Percentiles rank a stretch among this genome's conserved stretches.
phyloP scores from a whole-genome alignment of 2,329 filamentous ascomycete species.

The Lachnellula arida region DNA sequence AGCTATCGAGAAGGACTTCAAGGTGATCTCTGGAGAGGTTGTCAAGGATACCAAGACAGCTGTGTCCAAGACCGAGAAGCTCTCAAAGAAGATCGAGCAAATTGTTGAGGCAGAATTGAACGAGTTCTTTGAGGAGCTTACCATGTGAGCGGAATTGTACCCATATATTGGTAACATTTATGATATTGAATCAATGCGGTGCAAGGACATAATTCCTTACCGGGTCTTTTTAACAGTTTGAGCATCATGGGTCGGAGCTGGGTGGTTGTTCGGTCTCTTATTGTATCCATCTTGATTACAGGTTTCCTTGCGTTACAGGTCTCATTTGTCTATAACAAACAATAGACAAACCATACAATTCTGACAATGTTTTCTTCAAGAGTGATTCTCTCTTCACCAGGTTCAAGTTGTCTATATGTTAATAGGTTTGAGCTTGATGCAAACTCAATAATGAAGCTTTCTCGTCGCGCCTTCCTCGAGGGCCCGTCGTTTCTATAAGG shows the following conservation, averaged over 20 bases:
- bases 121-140: conserved; percentile 51
- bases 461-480: conserved; percentile 4
- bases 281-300: conserved; percentile 30
- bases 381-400: not conserved
- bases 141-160: conserved; percentile 15
- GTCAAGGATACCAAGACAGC: conserved; percentile 49
- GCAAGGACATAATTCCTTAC: conserved; percentile 12
- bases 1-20: conserved; percentile 52
- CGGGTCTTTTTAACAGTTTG: conserved; percentile 23
- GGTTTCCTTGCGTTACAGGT: conserved; percentile 25
- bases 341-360: conserved; percentile 20
- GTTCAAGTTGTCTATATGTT: not conserved
- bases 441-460: conserved; percentile 7
- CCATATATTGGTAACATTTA: conserved; percentile 17
- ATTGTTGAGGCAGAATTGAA: conserved; percentile 57
- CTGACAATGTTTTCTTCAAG: conserved; percentile 3
- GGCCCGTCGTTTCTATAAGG: not conserved
- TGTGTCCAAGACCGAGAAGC: conserved; percentile 53
- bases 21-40: conserved; percentile 53
- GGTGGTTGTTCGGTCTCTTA: conserved; percentile 23
- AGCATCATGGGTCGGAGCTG: conserved; percentile 28
- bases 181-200: conserved; percentile 17
- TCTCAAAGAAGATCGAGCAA: conserved; percentile 59
- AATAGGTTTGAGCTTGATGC: not conserved
- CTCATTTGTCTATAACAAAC: conserved; percentile 14